Evolutionary conservation across 768 basidiomycete species (phyloP).

Genomic region (Xerocomus potaroensis): DNA sequence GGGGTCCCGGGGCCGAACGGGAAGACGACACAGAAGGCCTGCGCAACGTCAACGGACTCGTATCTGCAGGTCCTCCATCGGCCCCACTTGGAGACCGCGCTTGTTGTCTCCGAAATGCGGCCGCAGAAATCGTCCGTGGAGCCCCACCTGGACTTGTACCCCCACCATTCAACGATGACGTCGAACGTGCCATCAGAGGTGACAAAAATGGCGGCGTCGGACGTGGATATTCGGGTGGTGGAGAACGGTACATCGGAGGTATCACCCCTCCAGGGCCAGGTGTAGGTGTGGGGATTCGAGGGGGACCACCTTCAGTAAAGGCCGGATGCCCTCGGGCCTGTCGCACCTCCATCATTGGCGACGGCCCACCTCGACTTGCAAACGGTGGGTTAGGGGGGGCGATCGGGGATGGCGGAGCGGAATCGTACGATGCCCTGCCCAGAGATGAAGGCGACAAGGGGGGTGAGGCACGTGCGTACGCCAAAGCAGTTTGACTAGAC

Average conservation of each 20-base stretch:
- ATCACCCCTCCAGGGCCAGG: background rate
- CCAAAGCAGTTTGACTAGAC: slow-evolving; percentile 1
- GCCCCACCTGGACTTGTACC: slow-evolving; percentile 27
- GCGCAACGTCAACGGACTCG: slow-evolving; percentile 44
- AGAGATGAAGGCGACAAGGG: background rate
- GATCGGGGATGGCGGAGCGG: slow-evolving; percentile 25
- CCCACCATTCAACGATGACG: slow-evolving; percentile 28
- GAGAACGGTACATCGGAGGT: slow-evolving; percentile 17
- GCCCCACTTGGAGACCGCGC: slow-evolving; percentile 28
- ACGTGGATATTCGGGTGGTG: slow-evolving; percentile 46
- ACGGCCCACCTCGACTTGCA: slow-evolving; percentile 26
- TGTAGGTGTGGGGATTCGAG: slow-evolving; percentile 8
- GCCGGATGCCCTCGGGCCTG: background rate
- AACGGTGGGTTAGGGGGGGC: slow-evolving; percentile 40
- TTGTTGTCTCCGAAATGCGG: slow-evolving; percentile 63
- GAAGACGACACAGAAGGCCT: slow-evolving; percentile 35
- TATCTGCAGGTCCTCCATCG: slow-evolving; percentile 35
- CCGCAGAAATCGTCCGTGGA: slow-evolving; percentile 66
- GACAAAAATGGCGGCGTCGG: slow-evolving; percentile 33
- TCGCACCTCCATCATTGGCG: slow-evolving; percentile 8
- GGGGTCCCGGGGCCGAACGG: slow-evolving; percentile 7
- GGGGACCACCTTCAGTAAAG: slow-evolving; percentile 5
- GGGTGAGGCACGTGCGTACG: background rate
- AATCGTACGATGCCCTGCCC: slow-evolving; percentile 13
- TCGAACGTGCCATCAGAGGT: slow-evolving; percentile 29